Evolutionary conservation across 257 asterid genomes (phyloP).

Genomic region (Anisodus tanguticus): DNA sequence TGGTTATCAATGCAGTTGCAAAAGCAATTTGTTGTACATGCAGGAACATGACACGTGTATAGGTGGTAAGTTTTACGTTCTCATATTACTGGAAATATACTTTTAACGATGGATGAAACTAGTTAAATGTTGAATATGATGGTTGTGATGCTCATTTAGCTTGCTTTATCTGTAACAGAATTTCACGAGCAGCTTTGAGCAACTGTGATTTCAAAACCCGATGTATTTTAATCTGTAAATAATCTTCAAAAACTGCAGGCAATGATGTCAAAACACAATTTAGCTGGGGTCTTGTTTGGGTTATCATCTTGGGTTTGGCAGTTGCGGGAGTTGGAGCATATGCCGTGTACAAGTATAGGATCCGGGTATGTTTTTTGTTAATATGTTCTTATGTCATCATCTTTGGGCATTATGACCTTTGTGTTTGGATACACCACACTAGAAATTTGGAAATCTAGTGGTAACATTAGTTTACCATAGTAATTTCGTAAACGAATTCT

Average conservation of each 20-base stretch:
- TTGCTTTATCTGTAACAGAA: background rate
- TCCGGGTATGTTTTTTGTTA: slow-evolving; percentile 63
- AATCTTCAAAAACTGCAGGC: slow-evolving; percentile 51
- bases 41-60: slow-evolving; percentile 86
- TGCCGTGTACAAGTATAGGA: slow-evolving; percentile 85
- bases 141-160: background rate
- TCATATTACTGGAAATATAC: background rate
- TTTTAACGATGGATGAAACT: background rate
- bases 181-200: slow-evolving; percentile 6
- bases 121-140: background rate
- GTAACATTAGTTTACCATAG: background rate
- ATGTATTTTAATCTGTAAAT: background rate
- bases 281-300: slow-evolving; percentile 79
- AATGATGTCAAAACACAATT: slow-evolving; percentile 47
- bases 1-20: slow-evolving; percentile 81
- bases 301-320: slow-evolving; percentile 66
- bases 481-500: background rate
- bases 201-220: background rate
- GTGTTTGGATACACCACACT: background rate
- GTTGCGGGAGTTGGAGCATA: slow-evolving; percentile 73
- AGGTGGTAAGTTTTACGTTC: slow-evolving; percentile 47
- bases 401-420: background rate
- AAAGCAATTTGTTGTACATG: slow-evolving; percentile 67
- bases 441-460: background rate
- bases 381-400: background rate